These are phyloP conservation scores for Diphasiastrum complanatum DNA, from an alignment of 83 land plant genomes.

Conservation along the genomic window DNA sequence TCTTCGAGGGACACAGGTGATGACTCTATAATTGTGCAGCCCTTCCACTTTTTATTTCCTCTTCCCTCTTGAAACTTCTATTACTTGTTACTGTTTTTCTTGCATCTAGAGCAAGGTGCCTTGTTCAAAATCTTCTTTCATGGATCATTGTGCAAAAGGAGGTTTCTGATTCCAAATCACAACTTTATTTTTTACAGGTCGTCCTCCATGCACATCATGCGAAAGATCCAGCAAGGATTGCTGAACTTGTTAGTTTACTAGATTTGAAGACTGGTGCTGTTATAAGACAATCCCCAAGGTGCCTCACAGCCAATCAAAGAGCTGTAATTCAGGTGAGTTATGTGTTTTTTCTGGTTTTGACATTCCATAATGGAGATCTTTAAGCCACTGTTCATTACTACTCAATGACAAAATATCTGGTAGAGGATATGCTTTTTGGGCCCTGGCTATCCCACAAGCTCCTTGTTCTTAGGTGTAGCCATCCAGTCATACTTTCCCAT, in stretches of 20 bases:
- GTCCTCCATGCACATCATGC: slow-evolving; percentile 84
- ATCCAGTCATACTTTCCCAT: too few species aligned
- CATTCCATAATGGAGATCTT: background rate
- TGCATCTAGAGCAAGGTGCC: background rate
- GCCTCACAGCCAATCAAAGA: slow-evolving; percentile 73
- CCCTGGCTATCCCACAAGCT: too few species aligned
- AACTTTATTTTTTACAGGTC: slow-evolving; percentile 44
- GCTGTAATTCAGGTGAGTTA: slow-evolving; percentile 69
- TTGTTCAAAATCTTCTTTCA: background rate
- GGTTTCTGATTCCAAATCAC: background rate
- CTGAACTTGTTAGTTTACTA: slow-evolving; percentile 47
- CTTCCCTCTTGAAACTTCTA: background rate
- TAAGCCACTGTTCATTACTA: too few species aligned
- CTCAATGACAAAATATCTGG: background rate
- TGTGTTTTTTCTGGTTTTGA: background rate
- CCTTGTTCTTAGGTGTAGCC: too few species aligned
- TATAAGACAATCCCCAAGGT: slow-evolving; percentile 59
- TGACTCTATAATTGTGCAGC: background rate
- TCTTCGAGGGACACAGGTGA: slow-evolving; percentile 77
- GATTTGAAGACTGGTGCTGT: slow-evolving; percentile 72
- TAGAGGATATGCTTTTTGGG: background rate
- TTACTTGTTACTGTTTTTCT: background rate
- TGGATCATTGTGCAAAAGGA: background rate
- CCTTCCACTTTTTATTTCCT: background rate
- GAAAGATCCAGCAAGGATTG: slow-evolving; percentile 70